phyloP scores from a whole-genome alignment of 208 protist genomes.

The Leishmania arabica region DNA sequence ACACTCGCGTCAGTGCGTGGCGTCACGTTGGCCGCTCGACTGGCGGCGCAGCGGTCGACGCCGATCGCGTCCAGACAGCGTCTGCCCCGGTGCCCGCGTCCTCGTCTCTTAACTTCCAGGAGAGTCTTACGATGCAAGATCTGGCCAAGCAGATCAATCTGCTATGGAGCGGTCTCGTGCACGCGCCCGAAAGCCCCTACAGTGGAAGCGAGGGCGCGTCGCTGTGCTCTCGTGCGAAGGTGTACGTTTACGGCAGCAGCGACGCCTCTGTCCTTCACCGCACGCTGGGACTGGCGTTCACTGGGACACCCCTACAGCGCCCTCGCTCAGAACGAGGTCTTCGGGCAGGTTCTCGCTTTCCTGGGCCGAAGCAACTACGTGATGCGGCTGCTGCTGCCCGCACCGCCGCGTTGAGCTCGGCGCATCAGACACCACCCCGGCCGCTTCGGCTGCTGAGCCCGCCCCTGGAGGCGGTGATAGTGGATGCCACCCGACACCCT shows the following conservation, averaged over 20 bases:
- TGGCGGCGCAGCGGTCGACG: not conserved
- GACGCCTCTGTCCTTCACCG: conserved; percentile 53
- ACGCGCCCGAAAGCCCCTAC: too few relatives aligned
- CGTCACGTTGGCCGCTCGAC: not conserved
- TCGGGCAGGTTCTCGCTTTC: not conserved
- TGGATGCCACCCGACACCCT: conserved; percentile 65
- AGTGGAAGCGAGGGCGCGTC: not conserved
- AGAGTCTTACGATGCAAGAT: conserved; percentile 41
- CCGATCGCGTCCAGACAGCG: not conserved
- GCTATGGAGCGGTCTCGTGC: conserved; percentile 29
- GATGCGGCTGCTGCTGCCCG: not conserved
- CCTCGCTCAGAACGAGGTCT: not conserved
- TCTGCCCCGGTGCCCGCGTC: not conserved
- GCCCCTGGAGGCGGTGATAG: conserved; percentile 48
- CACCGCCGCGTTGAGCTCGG: not conserved
- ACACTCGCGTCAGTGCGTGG: not conserved
- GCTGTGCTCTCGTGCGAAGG: conserved; percentile 1
- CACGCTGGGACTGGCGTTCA: conserved; percentile 35
- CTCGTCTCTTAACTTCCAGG: conserved; percentile 9
- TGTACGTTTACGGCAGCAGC: conserved; percentile 63
- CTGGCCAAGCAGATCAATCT: conserved; percentile 31
- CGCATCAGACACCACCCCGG: not conserved
- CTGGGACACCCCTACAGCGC: not conserved
- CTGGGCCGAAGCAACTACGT: not conserved
- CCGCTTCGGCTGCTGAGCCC: not conserved